Base-by-base conservation (phyloP, 2,329 filamentous ascomycete genomes). In the Phaeophleospora eucalypticola region DNA sequence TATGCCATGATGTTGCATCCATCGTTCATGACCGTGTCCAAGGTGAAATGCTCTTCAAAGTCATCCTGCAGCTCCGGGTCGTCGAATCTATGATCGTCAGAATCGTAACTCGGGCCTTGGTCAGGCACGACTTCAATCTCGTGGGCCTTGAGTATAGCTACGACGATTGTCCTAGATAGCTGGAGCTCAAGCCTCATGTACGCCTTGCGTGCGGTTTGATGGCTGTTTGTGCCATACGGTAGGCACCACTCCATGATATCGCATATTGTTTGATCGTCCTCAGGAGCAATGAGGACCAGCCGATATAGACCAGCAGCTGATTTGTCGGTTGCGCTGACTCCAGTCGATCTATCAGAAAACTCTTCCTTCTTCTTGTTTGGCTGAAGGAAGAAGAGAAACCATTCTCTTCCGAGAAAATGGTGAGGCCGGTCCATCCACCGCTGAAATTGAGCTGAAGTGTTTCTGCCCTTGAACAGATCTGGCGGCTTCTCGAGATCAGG, bases 1-100 rank as follows among this genome's bases (percentile, higher is more conserved):
- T 72, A 69, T 0, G 86, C 90, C 54, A 89, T 83, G 2, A 68
- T 68, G 0, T 75, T 80, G 36, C 87, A 84, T 0, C 87, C 73
- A 48, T 76, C 73, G 18, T 70, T 71, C 73, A 76, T 76, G 4
- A 70, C 65, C 18, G 41, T 38, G 0, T 49, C 45, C 15, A 50
- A 27, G 10, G 38, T 15, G 3, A 53, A 43, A 1, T n/a, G 10
- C 9, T 58, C 48, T 2, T 21, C 16, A 10, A 51, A 56, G 1
- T 32, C 10, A 24, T 36, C 18, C 10, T 17, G 9, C 9, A 54
- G 17, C 12, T 6, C 16, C 0, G 46, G 45, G 45, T 75, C 72
- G 17, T 69, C 57, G 49, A 66, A 74, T 1, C 46, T 54, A 0
- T 24, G 41, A 33, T 65, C 62, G 42, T 74, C 71, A 0, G 45